phyloP scores from a whole-genome alignment of 1,284 basidiomycete genomes.

The Cutaneotrichosporon mucoides region DNA sequence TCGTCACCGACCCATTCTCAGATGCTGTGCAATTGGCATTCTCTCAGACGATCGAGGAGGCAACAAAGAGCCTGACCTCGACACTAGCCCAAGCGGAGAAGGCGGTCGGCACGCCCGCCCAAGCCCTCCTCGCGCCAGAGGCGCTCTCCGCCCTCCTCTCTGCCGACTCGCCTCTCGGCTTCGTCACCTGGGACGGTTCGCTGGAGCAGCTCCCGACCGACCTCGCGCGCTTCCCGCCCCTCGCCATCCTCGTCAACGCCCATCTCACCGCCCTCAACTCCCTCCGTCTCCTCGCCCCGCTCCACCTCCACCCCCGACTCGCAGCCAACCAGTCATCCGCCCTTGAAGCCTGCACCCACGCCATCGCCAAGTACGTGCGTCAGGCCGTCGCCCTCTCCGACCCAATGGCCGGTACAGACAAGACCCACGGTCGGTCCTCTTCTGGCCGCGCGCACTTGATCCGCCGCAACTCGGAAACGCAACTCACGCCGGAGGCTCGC shows the following conservation, averaged over 20 bases:
- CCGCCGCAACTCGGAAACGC: conserved; percentile 33
- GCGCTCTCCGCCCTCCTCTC: conserved; percentile 28
- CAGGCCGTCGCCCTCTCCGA: conserved; percentile 19
- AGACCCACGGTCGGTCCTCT: conserved; percentile 24
- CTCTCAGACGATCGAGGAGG: conserved; percentile 50
- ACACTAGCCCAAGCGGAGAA: conserved; percentile 31
- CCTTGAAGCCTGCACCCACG: conserved; percentile 46
- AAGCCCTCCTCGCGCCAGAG: conserved; percentile 41
- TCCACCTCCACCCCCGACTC: conserved; percentile 55
- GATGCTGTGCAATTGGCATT: conserved; percentile 56
- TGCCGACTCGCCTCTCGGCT: conserved; percentile 9
- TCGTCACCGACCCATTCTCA: conserved; percentile 64
- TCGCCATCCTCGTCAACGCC: conserved; percentile 71
- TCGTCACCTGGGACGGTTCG: conserved; percentile 11
- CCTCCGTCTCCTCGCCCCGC: conserved; percentile 73
- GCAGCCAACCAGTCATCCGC: conserved; percentile 54
- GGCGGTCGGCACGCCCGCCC: conserved; percentile 21
- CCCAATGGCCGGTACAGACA: background rate
- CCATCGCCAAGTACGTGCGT: conserved; percentile 54
- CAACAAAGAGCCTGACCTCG: conserved; percentile 33
- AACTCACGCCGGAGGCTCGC: conserved; percentile 32
- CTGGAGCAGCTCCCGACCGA: conserved; percentile 50
- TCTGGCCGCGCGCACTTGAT: conserved; percentile 26
- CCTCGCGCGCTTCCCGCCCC: conserved; percentile 68
- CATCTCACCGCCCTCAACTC: conserved; percentile 71